Base-by-base conservation (phyloP, 139 green algal genomes). In the Tetradesmus obliquus region DNA sequence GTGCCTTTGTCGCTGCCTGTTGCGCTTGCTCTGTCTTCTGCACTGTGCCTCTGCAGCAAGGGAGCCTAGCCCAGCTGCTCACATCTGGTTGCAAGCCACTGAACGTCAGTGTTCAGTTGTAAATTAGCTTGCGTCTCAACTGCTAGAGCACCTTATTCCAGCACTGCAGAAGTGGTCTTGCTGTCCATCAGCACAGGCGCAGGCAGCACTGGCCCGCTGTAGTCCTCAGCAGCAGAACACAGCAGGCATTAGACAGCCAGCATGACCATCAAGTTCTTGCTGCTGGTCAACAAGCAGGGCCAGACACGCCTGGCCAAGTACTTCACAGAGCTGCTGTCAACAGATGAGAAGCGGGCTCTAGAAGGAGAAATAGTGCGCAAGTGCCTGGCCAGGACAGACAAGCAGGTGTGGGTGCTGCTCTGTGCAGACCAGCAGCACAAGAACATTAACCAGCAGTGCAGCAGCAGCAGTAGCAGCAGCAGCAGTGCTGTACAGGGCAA, bases 281-380 rank as follows among this genome's bases (percentile, higher is more conserved):
- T 99, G 66, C 93, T 99, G 71, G 98, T 99, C 22, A 99, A 99
- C 94, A 99, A 99, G 94, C 98, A 99, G 91, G 98, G 98, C 0
- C 98, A 99, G 91, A 99, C 98, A n/a, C 94, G 98, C 1, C 90
- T 99, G 15, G 98, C 98, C 15, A 99, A 99, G 91, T 99, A 99
- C 91, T 98, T 97, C 22, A 95, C 98, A 69, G 95, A 97, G 84
- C 95, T 93, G 32, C 92, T 99, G 79, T 94, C 85, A 19, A 93
- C 96, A 9, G 97, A 98, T 22, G 97, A 99, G 91, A 92, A 97
- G 86, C 88, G 96, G 51, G 95, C 95, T 0, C 91, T 99, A 24
- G 98, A 99, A 86, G 97, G 96, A 9, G 98, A 99, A 87, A 98
- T 99, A 57, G 98, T 99, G 60, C 96, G 98, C 19, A 99, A 99